Percentiles rank a stretch among this genome's conserved stretches.
phyloP scores from a whole-genome alignment of 2,329 filamentous ascomycete species.

The Lecanicillium sp. region DNA sequence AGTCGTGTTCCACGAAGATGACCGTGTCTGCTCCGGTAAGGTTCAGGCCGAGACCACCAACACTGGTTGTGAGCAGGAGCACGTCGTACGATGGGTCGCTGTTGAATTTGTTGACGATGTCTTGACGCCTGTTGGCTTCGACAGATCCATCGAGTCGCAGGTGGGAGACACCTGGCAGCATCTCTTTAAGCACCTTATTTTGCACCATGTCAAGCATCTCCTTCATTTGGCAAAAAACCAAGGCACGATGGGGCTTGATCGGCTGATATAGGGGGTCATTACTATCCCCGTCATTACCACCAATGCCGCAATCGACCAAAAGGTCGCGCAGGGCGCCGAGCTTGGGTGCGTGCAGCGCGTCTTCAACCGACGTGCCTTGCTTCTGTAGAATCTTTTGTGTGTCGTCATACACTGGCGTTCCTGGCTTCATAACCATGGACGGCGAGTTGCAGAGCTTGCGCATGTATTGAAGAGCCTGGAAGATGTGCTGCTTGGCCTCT shows the following conservation, averaged over 20 bases:
- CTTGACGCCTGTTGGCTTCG: conserved; percentile 86
- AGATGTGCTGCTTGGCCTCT: conserved; percentile 95
- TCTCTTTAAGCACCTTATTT: conserved; percentile 78
- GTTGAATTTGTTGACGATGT: conserved; percentile 98
- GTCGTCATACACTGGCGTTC: conserved; percentile 80
- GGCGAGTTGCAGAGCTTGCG: conserved; percentile 98
- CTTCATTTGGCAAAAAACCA: conserved; percentile 99
- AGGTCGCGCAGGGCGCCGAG: conserved; percentile 83
- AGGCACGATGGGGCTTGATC: conserved; percentile 89
- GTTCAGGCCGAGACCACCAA: conserved; percentile 90
- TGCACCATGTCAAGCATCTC: conserved; percentile 99
- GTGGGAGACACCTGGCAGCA: conserved; percentile 89
- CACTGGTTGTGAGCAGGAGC: conserved; percentile 84
- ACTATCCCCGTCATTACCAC: conserved; percentile 56
- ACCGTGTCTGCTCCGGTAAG: conserved; percentile 95
- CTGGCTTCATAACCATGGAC: conserved; percentile 90
- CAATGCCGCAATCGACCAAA: conserved; percentile 97
- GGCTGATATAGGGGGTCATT: conserved; percentile 61
- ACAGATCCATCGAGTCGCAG: conserved; percentile 91
- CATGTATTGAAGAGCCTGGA: conserved; percentile 99
- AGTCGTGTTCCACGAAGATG: conserved; percentile 99
- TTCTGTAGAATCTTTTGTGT: conserved; percentile 73
- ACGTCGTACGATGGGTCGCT: conserved; percentile 95
- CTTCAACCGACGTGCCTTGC: conserved; percentile 74
- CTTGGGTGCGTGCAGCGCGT: conserved; percentile 85